These are phyloP conservation scores for Fraxinus dipetala DNA, from an alignment of 305 asterid genomes.

Conservation along the genomic window DNA sequence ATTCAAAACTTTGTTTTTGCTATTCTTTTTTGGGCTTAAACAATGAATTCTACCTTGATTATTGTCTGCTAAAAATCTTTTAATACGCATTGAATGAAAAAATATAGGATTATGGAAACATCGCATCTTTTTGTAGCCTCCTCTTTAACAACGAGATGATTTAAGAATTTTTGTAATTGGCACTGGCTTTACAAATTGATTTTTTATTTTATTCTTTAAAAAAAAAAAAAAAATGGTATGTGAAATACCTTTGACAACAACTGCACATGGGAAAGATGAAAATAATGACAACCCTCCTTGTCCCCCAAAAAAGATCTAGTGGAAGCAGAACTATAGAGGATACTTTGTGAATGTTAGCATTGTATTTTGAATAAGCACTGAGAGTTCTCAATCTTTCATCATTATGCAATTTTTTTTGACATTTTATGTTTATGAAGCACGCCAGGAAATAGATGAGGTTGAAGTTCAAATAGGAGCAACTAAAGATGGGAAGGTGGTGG, in stretches of 20 bases:
- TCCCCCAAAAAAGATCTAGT: neutral
- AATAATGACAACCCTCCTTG: neutral
- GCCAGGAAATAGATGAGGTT: neutral
- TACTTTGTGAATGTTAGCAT: neutral
- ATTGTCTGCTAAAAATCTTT: neutral
- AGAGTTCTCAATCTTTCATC: neutral
- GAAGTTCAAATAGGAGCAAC: neutral
- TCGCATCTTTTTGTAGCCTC: neutral
- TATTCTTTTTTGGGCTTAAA: neutral
- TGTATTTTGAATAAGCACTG: neutral
- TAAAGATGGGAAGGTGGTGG: neutral
- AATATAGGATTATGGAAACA: neutral
- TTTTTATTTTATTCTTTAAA: neutral
- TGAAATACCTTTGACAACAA: neutral
- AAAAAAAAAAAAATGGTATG: neutral
- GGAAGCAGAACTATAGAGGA: neutral
- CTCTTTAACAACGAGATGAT: neutral
- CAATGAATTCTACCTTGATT: neutral
- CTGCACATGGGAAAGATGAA: neutral
- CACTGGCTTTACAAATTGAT: neutral
- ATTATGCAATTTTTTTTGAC: neutral
- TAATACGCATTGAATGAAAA: neutral
- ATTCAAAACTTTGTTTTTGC: too few species aligned
- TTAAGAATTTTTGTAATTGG: neutral
- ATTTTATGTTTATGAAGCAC: neutral